A percentile compares a stretch with the other conserved stretches of the same genome.
Evolutionary conservation across 495 filamentous ascomycete species (phyloP).

Genomic region (Umbilicaria muhlenbergii): DNA sequence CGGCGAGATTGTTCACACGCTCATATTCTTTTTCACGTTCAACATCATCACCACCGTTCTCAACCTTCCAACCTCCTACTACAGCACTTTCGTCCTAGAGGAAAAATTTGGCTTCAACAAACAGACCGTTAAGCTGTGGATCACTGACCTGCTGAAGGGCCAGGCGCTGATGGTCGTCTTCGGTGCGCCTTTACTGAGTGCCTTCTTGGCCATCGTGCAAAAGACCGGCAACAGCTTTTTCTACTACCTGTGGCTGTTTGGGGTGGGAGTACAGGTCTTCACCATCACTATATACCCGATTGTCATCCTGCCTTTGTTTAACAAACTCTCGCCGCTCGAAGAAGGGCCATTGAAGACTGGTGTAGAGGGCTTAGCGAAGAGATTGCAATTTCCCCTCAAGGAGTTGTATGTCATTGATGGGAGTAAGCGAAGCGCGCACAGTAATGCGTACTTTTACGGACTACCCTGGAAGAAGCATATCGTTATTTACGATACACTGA

Average conservation of each 20-base stretch:
- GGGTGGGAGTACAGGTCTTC: conserved; percentile 72
- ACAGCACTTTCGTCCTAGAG: conserved; percentile 88
- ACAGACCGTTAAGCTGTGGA: conserved; percentile 75
- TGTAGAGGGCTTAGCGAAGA: conserved; percentile 72
- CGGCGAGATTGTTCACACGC: conserved; percentile 85
- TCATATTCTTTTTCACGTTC: conserved; percentile 83
- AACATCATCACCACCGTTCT: conserved; percentile 62
- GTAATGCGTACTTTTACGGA: conserved; percentile 97
- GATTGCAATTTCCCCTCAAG: conserved; percentile 75
- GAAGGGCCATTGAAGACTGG: conserved; percentile 73
- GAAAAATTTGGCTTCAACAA: conserved; percentile 99
- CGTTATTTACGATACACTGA: conserved; percentile 94
- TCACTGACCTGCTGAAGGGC: conserved; percentile 84
- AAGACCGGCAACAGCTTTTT: conserved; percentile 86
- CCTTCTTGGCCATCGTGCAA: conserved; percentile 80
- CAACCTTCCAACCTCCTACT: conserved; percentile 69
- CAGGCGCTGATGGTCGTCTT: conserved; percentile 67
- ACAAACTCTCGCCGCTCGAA: conserved; percentile 88
- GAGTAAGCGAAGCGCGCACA: conserved; percentile 91
- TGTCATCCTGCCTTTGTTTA: conserved; percentile 87
- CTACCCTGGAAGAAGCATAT: conserved; percentile 99
- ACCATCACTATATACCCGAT: conserved; percentile 95
- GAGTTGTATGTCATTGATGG: conserved; percentile 94
- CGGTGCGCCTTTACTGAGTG: conserved; percentile 73
- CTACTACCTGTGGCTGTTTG: conserved; percentile 94